Conservation (phyloP, 306 rosid genomes). For the Cicer arietinum region DNA sequence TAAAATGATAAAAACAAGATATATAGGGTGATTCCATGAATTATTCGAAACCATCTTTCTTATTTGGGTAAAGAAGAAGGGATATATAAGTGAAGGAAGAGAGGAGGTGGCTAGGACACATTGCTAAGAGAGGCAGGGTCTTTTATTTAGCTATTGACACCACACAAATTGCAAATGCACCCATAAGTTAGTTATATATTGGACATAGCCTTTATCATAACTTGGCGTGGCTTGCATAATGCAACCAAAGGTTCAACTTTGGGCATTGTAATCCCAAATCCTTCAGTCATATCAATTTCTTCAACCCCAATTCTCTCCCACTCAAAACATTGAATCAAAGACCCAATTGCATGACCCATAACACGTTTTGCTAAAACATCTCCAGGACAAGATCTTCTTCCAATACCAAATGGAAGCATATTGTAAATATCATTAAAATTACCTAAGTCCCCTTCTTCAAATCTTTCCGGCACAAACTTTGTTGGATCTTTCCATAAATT, state of each 20-base stretch:
- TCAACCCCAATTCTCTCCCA: constrained; percentile 39
- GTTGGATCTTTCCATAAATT: constrained; percentile 46
- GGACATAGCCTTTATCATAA: constrained; percentile 22
- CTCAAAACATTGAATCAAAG: constrained; percentile 48
- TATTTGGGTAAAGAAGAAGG: too few species aligned
- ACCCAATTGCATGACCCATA: constrained; percentile 40
- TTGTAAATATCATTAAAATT: constrained; percentile 5
- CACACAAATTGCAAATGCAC: not conserved
- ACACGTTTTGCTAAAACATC: constrained; percentile 41
- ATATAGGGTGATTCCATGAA: too few species aligned
- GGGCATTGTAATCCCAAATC: constrained; percentile 27
- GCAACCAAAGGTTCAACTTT: constrained; percentile 48
- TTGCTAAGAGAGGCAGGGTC: too few species aligned
- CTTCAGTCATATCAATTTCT: constrained; percentile 50
- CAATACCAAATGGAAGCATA: constrained; percentile 57
- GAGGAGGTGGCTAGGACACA: too few species aligned
- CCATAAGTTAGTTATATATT: not conserved
- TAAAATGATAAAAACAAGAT: too few species aligned
- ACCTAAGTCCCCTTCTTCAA: constrained; percentile 17
- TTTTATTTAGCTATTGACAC: not conserved
- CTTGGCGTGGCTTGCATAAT: constrained; percentile 40
- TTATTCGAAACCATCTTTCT: too few species aligned
- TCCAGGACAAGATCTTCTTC: constrained; percentile 63
- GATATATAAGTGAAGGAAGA: too few species aligned
- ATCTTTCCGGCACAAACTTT: constrained; percentile 55